Evolutionary conservation across 208 protist genomes (phyloP).

Genomic region (Acanthamoeba sp.): DNA sequence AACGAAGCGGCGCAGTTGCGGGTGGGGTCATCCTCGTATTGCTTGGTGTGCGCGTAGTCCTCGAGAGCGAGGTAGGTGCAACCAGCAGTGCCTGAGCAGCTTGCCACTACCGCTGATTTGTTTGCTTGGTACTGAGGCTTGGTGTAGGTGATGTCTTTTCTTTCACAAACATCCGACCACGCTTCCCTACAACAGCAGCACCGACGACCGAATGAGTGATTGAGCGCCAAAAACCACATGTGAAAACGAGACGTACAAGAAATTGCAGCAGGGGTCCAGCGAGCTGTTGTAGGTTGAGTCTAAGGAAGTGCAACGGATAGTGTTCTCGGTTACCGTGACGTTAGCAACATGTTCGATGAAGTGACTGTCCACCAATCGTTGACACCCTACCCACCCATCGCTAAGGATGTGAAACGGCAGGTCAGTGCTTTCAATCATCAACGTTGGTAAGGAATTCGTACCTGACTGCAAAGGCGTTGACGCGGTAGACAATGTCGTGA

Average conservation of each 20-base stretch:
- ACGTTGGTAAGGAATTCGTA: too few species aligned
- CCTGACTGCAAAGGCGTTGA: too few species aligned
- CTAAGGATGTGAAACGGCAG: background rate
- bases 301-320: background rate
- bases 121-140: background rate
- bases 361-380: background rate
- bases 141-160: background rate
- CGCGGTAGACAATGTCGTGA: too few species aligned
- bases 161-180: background rate
- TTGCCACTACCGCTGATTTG: background rate
- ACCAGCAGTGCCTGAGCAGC: background rate
- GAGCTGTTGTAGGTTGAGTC: background rate
- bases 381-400: background rate
- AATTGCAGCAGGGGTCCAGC: background rate
- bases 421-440: background rate
- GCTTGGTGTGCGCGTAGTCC: background rate
- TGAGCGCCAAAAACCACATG: too few species aligned
- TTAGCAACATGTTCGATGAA: background rate
- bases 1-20: background rate
- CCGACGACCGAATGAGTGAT: too few species aligned
- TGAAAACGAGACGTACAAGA: background rate
- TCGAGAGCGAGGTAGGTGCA: background rate
- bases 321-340: background rate
- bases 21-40: background rate
- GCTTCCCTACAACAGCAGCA: background rate